Percentiles rank a stretch among this genome's conserved stretches.
phyloP scores from a whole-genome alignment of 2,329 filamentous ascomycete genomes.

The Cadophora sp. region DNA sequence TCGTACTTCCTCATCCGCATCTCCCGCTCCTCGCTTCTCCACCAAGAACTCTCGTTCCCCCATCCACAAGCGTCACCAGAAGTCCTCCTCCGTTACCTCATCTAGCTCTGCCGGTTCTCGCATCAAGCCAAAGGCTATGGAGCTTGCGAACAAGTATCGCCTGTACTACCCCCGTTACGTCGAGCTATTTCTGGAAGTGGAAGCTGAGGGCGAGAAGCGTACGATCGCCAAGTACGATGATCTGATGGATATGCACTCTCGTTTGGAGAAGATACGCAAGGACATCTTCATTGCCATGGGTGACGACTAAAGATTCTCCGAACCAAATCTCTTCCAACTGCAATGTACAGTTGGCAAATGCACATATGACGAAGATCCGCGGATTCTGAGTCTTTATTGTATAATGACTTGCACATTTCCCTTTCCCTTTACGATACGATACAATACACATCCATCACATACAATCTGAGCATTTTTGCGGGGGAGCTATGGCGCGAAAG shows the following conservation, averaged over 20 bases:
- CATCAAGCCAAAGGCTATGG: conserved; percentile 56
- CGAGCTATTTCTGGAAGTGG: conserved; percentile 62
- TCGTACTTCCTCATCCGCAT: conserved; percentile 41
- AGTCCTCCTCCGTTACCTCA: conserved; percentile 43
- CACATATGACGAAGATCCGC: conserved; percentile 9
- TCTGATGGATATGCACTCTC: conserved; percentile 60
- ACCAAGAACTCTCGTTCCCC: conserved; percentile 40
- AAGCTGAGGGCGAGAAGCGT: conserved; percentile 50
- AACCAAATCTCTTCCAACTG: background rate
- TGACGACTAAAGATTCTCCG: conserved; percentile 17
- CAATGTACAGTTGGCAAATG: conserved; percentile 3
- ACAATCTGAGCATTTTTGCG: conserved; percentile 12
- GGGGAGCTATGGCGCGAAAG: conserved; percentile 4
- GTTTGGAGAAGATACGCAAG: conserved; percentile 62
- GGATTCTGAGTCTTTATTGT: background rate
- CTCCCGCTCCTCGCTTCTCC: conserved; percentile 31
- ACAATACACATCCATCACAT: conserved; percentile 7
- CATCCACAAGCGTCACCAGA: conserved; percentile 44
- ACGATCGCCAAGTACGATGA: conserved; percentile 59
- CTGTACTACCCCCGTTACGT: conserved; percentile 63
- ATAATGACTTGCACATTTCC: conserved; percentile 1
- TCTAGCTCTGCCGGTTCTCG: conserved; percentile 37
- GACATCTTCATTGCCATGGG: conserved; percentile 52
- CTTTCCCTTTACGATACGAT: conserved; percentile 7
- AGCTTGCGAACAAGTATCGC: conserved; percentile 63